phyloP scores from a whole-genome alignment of 768 basidiomycete species.

The Suillus discolor region DNA sequence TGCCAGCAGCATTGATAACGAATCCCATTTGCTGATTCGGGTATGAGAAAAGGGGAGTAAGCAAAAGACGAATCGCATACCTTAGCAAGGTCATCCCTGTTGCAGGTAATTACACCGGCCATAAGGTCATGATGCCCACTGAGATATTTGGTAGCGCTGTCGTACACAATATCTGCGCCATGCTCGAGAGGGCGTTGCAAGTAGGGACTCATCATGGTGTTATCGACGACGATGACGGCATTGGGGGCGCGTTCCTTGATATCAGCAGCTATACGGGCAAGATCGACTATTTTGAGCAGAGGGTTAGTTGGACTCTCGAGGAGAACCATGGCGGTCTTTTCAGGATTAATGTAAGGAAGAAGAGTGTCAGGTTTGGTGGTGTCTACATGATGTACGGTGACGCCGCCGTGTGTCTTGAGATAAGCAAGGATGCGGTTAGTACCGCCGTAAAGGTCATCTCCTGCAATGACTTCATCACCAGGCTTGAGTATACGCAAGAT shows the following conservation, averaged over 20 bases:
- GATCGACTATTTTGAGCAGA: conserved; percentile 90
- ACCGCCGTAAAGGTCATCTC: conserved; percentile 97
- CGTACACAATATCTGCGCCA: conserved; percentile 96
- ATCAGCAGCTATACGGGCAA: conserved; percentile 78
- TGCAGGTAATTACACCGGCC: conserved; percentile 94
- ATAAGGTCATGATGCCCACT: conserved; percentile 99
- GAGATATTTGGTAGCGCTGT: conserved; percentile 96
- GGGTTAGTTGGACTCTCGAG: conserved; percentile 98
- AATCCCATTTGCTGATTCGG: conserved; percentile 76
- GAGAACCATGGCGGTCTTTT: conserved; percentile 87
- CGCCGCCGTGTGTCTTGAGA: conserved; percentile 83
- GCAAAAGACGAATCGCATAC: conserved; percentile 36
- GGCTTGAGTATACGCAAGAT: conserved; percentile 94
- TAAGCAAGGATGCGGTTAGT: conserved; percentile 94
- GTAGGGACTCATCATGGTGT: conserved; percentile 99
- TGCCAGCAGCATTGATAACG: conserved; percentile 91
- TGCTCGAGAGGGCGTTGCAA: conserved; percentile 93
- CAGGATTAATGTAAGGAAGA: conserved; percentile 59
- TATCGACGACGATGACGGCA: conserved; percentile 89
- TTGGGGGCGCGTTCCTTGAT: conserved; percentile 83
- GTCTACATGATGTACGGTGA: conserved; percentile 91
- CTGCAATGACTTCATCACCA: conserved; percentile 93
- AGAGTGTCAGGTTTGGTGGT: conserved; percentile 76
- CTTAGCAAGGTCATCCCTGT: conserved; percentile 88
- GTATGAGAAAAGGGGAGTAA: background rate